These are phyloP conservation scores for Sarocladiaceae sp. DNA, from an alignment of 2,329 filamentous ascomycete species.

Conservation along the genomic window DNA sequence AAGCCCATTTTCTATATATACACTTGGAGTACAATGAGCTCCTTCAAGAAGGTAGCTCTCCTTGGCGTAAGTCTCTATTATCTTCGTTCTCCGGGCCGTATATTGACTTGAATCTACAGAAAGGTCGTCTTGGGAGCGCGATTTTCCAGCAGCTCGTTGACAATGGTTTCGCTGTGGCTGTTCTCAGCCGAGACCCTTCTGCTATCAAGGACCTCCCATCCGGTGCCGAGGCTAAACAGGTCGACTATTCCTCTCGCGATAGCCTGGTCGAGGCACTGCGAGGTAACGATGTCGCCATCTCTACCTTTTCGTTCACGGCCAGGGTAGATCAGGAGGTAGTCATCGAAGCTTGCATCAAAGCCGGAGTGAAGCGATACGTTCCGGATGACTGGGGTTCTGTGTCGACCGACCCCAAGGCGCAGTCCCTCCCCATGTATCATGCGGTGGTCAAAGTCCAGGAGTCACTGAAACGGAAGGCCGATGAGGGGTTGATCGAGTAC, in stretches of 20 bases:
- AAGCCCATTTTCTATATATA: background rate
- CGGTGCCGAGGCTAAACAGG: conserved; percentile 11
- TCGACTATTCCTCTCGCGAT: conserved; percentile 26
- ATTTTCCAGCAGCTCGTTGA: background rate
- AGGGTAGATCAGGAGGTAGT: conserved; percentile 31
- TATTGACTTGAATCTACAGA: background rate
- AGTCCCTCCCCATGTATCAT: conserved; percentile 38
- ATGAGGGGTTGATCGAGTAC: conserved; percentile 39
- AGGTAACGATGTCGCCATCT: conserved; percentile 45
- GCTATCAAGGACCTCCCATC: conserved; percentile 12
- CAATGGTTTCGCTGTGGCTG: conserved; percentile 3
- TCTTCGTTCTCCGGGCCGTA: background rate
- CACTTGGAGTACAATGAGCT: background rate
- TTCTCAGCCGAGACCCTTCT: background rate
- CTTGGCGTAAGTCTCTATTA: background rate
- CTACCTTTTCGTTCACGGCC: conserved; percentile 23
- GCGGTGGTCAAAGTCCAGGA: conserved; percentile 33
- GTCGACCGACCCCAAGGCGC: conserved; percentile 18
- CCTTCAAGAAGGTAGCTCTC: background rate
- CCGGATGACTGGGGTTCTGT: conserved; percentile 41
- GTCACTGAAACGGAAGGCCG: conserved; percentile 27
- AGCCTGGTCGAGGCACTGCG: conserved; percentile 40
- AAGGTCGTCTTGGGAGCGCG: background rate
- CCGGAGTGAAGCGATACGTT: conserved; percentile 50
- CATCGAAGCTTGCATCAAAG: conserved; percentile 46